Conservation (phyloP, 345 rosid species). For the Aquilaria yunnanensis region DNA sequence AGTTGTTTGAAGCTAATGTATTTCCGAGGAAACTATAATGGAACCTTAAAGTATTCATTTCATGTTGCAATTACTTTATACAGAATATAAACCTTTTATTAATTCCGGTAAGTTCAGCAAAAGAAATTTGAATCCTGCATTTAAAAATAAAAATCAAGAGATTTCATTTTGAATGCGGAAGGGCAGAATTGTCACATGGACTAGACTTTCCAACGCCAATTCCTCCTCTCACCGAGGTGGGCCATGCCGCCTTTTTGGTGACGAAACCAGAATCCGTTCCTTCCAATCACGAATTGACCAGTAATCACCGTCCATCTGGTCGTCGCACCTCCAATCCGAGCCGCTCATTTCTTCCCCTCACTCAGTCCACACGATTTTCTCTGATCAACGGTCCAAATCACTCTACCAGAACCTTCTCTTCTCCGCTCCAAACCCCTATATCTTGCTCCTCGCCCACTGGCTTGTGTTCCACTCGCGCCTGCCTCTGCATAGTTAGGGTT, state of each 20-base stretch:
- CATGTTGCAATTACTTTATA: background rate
- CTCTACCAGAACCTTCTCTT: constrained; percentile 46
- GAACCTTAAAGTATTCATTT: too few relatives aligned
- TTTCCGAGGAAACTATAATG: too few relatives aligned
- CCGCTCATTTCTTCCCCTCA: constrained; percentile 15
- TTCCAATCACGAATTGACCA: constrained; percentile 21
- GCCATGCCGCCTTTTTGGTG: constrained; percentile 12
- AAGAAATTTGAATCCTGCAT: background rate
- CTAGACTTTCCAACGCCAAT: too few relatives aligned
- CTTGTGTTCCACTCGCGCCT: constrained; percentile 54
- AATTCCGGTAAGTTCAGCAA: background rate
- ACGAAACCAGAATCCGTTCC: background rate
- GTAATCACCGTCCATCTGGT: constrained; percentile 15
- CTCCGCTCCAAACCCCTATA: constrained; percentile 15
- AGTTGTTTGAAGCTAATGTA: too few relatives aligned
- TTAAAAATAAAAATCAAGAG: too few relatives aligned
- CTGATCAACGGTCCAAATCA: constrained; percentile 31
- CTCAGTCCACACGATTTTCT: constrained; percentile 32
- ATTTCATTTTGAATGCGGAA: background rate
- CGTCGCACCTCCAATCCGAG: constrained; percentile 2
- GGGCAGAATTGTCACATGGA: constrained; percentile 12
- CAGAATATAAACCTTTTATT: background rate
- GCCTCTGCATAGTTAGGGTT: constrained; percentile 11
- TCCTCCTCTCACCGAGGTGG: constrained; percentile 4
- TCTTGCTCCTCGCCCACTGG: constrained; percentile 7